Conservation (phyloP, 1,284 basidiomycete genomes). For the Apiotrichum brassicae region DNA sequence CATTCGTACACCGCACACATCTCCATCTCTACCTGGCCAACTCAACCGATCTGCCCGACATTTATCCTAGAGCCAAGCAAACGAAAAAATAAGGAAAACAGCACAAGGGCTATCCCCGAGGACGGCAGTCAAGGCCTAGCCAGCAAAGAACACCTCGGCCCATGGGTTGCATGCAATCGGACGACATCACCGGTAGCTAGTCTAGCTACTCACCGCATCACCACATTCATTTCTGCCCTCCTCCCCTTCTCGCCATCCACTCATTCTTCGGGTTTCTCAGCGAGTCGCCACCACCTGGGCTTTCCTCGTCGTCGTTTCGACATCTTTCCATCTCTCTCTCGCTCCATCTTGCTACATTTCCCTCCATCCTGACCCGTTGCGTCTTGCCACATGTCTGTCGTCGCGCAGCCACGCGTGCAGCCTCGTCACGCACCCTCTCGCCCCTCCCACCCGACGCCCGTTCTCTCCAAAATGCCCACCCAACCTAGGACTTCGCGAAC, state of each 20-base stretch:
- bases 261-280: no score
- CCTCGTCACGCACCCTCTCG: constrained; percentile 6
- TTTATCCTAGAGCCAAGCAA: no score
- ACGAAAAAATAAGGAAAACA: no score
- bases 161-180: not conserved
- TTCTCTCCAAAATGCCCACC: constrained; percentile 9
- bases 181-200: not conserved
- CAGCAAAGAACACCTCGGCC: no score
- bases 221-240: constrained; percentile 1
- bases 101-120: no score
- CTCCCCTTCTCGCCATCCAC: not conserved
- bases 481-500: not conserved
- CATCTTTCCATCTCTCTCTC: not conserved
- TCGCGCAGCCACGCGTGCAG: not conserved
- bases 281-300: not conserved
- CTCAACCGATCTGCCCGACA: no score
- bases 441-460: constrained; percentile 1
- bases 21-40: no score
- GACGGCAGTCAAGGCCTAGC: no score
- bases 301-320: not conserved
- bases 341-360: not conserved
- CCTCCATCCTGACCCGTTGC: not conserved
- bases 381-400: constrained; percentile 8
- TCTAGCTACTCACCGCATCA: not conserved
- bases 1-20: not conserved